Conservation (phyloP, 371 early-diverging fungal genomes). For the Dipsacomyces acuminosporus region DNA sequence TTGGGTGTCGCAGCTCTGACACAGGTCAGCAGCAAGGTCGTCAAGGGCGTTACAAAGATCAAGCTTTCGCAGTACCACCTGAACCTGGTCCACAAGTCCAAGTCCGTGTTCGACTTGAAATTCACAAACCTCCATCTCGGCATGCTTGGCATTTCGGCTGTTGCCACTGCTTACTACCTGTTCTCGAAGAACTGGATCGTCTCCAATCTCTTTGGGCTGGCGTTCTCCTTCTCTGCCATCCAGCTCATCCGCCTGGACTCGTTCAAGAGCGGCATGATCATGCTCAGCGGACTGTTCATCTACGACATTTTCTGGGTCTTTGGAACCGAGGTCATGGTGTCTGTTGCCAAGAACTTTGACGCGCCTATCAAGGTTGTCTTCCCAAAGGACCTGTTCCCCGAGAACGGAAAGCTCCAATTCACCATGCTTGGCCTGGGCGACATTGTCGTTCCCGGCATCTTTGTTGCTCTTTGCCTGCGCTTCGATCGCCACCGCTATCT, state of each 20-base stretch:
- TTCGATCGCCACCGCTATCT: constrained; percentile 75
- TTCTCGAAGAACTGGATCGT: constrained; percentile 89
- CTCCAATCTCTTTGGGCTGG: constrained; percentile 83
- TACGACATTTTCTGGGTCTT: constrained; percentile 99
- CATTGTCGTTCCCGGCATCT: constrained; percentile 96
- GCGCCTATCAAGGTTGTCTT: constrained; percentile 95
- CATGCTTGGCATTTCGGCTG: constrained; percentile 54
- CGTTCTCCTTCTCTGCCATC: constrained; percentile 83
- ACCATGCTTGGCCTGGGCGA: constrained; percentile 98
- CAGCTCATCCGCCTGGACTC: constrained; percentile 86
- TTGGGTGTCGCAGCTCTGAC: constrained; percentile 75
- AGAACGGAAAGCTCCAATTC: constrained; percentile 53
- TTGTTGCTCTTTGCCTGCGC: constrained; percentile 83
- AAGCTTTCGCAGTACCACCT: constrained; percentile 66
- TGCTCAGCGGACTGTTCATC: constrained; percentile 86
- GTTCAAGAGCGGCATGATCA: constrained; percentile 90
- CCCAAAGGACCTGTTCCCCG: constrained; percentile 56
- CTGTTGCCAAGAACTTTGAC: constrained; percentile 94
- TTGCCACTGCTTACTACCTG: constrained; percentile 71
- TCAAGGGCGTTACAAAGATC: constrained; percentile 50
- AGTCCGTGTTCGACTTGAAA: constrained; percentile 51
- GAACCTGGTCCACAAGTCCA: constrained; percentile 61
- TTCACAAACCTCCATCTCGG: constrained; percentile 73
- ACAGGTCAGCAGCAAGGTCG: constrained; percentile 56
- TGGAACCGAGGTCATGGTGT: constrained; percentile 98